These are phyloP conservation scores for Aspergillus egyptiacus DNA, from an alignment of 495 filamentous ascomycete genomes.

Conservation along the genomic window DNA sequence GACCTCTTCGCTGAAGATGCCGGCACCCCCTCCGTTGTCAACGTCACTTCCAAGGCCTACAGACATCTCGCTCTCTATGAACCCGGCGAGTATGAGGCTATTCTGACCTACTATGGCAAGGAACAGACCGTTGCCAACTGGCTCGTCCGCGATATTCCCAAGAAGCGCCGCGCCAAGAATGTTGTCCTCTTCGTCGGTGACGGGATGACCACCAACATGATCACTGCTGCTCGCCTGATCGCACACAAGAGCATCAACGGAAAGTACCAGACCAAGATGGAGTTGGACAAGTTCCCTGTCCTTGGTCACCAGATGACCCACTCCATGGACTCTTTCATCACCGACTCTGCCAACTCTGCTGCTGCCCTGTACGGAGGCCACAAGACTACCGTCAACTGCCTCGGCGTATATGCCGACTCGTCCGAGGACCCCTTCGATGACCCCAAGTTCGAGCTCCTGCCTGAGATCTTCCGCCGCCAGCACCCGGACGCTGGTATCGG, in stretches of 20 bases:
- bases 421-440: constrained; percentile 61
- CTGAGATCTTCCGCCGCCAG: constrained; percentile 61
- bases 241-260: constrained; percentile 71
- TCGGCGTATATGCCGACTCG: constrained; percentile 68
- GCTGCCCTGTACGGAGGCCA: constrained; percentile 69
- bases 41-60: constrained; percentile 66
- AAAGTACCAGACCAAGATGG: constrained; percentile 60
- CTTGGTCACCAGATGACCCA: constrained; percentile 67
- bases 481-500: constrained; percentile 46
- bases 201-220: constrained; percentile 79
- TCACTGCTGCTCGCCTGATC: constrained; percentile 63
- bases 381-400: constrained; percentile 66
- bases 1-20: constrained; percentile 67
- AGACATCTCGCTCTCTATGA: constrained; percentile 60
- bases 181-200: constrained; percentile 73
- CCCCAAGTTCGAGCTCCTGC: constrained; percentile 72
- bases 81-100: constrained; percentile 65
- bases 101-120: constrained; percentile 59
- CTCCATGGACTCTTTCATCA: constrained; percentile 70
- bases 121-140: constrained; percentile 60
- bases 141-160: constrained; percentile 60
- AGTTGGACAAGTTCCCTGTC: constrained; percentile 66
- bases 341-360: constrained; percentile 70
- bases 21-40: constrained; percentile 56
- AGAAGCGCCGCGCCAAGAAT: constrained; percentile 66